Conservation (phyloP, 768 basidiomycete genomes). For the Pisolithus albus region DNA sequence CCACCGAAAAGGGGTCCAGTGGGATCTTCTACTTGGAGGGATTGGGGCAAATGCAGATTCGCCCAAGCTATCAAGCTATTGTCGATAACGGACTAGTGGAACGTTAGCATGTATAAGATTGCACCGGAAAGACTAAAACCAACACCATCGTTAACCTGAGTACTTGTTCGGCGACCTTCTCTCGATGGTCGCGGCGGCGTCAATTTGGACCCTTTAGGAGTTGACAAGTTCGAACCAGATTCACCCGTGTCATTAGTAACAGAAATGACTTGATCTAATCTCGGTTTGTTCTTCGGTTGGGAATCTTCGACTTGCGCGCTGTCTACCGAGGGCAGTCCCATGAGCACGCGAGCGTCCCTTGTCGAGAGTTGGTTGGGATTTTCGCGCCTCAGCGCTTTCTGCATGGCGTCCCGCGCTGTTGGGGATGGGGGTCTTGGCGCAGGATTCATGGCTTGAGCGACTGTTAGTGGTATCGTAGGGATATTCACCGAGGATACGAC, state of each 20-base stretch:
- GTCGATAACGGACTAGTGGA: constrained; percentile 32
- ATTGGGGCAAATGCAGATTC: constrained; percentile 70
- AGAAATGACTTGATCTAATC: constrained; percentile 52
- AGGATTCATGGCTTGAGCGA: constrained; percentile 96
- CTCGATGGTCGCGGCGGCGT: constrained; percentile 65
- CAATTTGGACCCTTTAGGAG: constrained; percentile 6
- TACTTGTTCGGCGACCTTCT: constrained; percentile 45
- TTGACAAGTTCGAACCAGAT: constrained; percentile 12
- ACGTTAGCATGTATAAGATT: constrained; percentile 2
- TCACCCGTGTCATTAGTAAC: constrained; percentile 27
- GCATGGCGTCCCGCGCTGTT: constrained; percentile 76
- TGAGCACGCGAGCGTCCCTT: constrained; percentile 71
- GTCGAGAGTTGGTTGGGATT: constrained; percentile 77
- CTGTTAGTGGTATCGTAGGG: constrained; percentile 88
- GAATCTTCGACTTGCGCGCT: constrained; percentile 13
- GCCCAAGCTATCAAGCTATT: constrained; percentile 76
- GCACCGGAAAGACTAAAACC: constrained; percentile 5
- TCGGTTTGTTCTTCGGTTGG: constrained; percentile 38
- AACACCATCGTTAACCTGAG: constrained; percentile 21
- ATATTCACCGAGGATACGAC: constrained; percentile 97
- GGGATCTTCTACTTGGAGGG: constrained; percentile 48
- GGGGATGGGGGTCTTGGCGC: constrained; percentile 94
- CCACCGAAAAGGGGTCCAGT: constrained; percentile 50
- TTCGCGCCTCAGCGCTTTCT: constrained; percentile 78
- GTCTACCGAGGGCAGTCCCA: constrained; percentile 44